Conservation (phyloP, 1,284 basidiomycete species). For the Fomitopsis betulina region DNA sequence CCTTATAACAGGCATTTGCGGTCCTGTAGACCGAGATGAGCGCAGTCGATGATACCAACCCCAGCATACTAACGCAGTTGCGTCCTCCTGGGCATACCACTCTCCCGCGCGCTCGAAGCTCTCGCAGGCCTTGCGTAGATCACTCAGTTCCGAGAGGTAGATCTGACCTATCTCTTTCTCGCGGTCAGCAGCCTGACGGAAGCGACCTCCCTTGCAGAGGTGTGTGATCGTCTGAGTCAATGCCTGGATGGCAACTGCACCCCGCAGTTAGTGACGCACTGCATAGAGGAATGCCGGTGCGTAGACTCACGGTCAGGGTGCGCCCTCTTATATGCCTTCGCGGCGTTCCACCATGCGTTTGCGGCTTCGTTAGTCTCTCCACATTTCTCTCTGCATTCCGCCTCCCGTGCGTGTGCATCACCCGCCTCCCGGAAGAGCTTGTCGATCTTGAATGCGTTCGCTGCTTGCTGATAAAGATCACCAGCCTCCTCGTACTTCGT, state of each 20-base stretch:
- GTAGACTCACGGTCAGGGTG: constrained; percentile 70
- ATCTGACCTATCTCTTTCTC: constrained; percentile 97
- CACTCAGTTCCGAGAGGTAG: constrained; percentile 74
- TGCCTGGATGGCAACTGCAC: constrained; percentile 86
- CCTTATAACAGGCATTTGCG: constrained; percentile 93
- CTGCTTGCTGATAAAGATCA: constrained; percentile 92
- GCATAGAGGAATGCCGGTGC: neutral
- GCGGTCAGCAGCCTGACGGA: constrained; percentile 96
- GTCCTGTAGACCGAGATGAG: constrained; percentile 50
- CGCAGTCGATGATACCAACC: constrained; percentile 1
- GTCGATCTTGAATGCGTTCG: constrained; percentile 94
- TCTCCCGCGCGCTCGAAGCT: constrained; percentile 93
- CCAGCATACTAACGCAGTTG: constrained; percentile 72
- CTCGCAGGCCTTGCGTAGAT: constrained; percentile 81
- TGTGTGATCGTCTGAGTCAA: constrained; percentile 82
- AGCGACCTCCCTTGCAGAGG: constrained; percentile 83
- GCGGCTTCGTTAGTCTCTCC: constrained; percentile 90
- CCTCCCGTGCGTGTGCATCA: constrained; percentile 84
- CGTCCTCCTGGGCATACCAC: constrained; percentile 97
- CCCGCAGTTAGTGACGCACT: neutral
- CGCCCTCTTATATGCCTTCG: constrained; percentile 89
- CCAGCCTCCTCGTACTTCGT: constrained; percentile 91
- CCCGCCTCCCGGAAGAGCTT: constrained; percentile 90
- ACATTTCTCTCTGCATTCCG: constrained; percentile 84
- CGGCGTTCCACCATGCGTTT: constrained; percentile 95